Evolutionary conservation across 1,139 yeast genomes (phyloP).

Genomic region (Pichia sp.): DNA sequence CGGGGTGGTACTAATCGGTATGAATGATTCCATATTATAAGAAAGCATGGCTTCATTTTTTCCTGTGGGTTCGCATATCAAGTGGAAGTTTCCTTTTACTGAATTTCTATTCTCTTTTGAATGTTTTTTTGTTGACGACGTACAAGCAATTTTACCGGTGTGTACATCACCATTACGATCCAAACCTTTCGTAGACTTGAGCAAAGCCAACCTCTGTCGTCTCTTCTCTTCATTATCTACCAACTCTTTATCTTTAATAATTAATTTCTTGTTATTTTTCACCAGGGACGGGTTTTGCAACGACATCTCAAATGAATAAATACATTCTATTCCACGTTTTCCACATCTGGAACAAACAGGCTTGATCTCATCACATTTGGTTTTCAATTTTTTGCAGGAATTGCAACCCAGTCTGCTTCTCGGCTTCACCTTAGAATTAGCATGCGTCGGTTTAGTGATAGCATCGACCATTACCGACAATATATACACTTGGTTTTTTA

Average conservation of each 20-base stretch:
- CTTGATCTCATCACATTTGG: constrained; percentile 11
- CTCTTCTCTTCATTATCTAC: constrained; percentile 1
- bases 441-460: too few relatives aligned
- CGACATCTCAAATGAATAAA: constrained; percentile 10
- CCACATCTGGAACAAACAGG: constrained; percentile 8
- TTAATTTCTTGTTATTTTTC: constrained; percentile 1
- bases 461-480: too few relatives aligned
- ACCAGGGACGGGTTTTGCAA: constrained; percentile 9
- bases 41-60: not conserved
- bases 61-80: not conserved
- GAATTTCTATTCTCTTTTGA: too few relatives aligned
- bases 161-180: not conserved
- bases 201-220: not conserved
- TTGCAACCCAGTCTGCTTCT: constrained; percentile 12
- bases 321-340: constrained; percentile 4
- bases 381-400: constrained; percentile 8
- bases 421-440: constrained; percentile 1
- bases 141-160: not conserved
- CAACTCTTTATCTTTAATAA: constrained; percentile 6
- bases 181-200: not conserved
- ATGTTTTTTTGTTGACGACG: not conserved
- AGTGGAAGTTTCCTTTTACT: too few relatives aligned
- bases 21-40: constrained; percentile 3
- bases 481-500: too few relatives aligned
- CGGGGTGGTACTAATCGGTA: constrained; percentile 4